Base-by-base conservation (phyloP, 129 eudicot genomes). In the Chrysanthemum lavandulifolium region DNA sequence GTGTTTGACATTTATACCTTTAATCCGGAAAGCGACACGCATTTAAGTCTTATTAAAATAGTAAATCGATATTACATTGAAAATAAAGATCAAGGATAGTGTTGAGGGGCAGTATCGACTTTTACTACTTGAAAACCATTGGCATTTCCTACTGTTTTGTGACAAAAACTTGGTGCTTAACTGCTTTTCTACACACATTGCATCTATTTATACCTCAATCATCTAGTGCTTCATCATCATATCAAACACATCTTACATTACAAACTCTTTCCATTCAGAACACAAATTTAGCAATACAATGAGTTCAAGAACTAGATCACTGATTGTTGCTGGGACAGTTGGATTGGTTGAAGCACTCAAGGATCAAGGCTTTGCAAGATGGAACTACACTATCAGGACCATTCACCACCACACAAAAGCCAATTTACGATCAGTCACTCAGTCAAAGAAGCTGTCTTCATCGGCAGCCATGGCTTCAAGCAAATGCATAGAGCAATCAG, bases 361-460 rank as follows among this genome's bases (percentile, higher is more conserved):
- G 61, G 92, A 87, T 68, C 92, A 87, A 53, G 92, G 88, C 0
- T 81, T 85, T 47, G 80, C 87, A 50, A 82, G 89, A 25, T 88
- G 96, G 96, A 88, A 88, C 62, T 71, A 83, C 77, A 72, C 91
- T 64, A 60, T 86, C 13, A 77, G 86, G 49, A 40, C 80, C 23
- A 4, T 86, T 2, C 91, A 86, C 27, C 86, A 84, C 7, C 82
- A 84, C 52, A 71, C 77, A 61, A 88, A 81, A 60, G 61, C 69
- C 60, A 83, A 82, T 29, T 72, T 83, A 71, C 79, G 82, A 33
- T 72, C 86, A 43, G 49, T 65, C 13, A 74, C 88, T 12, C 88
- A 70, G 60, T 29, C 81, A 27, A 73, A 53, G 29, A 78, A 45
- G 72, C 49, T 81, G 14, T 67, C 79, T 8, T 68, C 81, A 15